Evolutionary conservation across 2,329 filamentous ascomycete species (phyloP).

Genomic region (Calonectria naviculata): DNA sequence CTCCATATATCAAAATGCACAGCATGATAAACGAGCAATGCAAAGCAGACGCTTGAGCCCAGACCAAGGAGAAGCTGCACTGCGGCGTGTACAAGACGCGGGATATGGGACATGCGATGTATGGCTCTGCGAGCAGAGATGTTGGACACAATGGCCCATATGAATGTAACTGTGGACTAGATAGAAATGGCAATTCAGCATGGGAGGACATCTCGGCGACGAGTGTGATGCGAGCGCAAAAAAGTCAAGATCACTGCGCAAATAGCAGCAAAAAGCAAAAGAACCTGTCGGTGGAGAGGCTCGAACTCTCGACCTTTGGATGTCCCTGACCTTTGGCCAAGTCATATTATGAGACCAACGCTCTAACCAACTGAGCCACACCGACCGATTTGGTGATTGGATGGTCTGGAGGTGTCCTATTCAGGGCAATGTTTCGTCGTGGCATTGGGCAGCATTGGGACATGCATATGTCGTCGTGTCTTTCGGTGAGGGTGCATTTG

Average conservation of each 20-base stretch:
- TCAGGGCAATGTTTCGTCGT: conserved; percentile 4
- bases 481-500: not conserved
- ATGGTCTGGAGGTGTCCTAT: not conserved
- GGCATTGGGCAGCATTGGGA: not conserved
- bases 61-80: conserved; percentile 37
- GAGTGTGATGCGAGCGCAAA: not conserved
- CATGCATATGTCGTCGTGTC: not conserved
- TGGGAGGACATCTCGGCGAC: not conserved
- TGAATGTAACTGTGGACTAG: conserved; percentile 30
- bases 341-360: conserved; percentile 27
- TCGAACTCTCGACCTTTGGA: conserved; percentile 28
- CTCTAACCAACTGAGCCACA: conserved; percentile 27
- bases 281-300: conserved; percentile 23
- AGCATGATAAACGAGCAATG: conserved; percentile 33
- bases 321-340: conserved; percentile 22
- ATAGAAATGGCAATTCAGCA: not conserved
- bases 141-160: conserved; percentile 35
- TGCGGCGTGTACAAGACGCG: conserved; percentile 22
- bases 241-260: not conserved
- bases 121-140: conserved; percentile 33
- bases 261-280: conserved; percentile 1
- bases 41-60: conserved; percentile 35
- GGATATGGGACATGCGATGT: conserved; percentile 34
- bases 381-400: conserved; percentile 14
- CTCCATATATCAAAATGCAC: conserved; percentile 28